Percentiles rank a stretch among this genome's conserved stretches.
phyloP scores from a whole-genome alignment of 2,329 filamentous ascomycete genomes.

The Aspergillus sp. region DNA sequence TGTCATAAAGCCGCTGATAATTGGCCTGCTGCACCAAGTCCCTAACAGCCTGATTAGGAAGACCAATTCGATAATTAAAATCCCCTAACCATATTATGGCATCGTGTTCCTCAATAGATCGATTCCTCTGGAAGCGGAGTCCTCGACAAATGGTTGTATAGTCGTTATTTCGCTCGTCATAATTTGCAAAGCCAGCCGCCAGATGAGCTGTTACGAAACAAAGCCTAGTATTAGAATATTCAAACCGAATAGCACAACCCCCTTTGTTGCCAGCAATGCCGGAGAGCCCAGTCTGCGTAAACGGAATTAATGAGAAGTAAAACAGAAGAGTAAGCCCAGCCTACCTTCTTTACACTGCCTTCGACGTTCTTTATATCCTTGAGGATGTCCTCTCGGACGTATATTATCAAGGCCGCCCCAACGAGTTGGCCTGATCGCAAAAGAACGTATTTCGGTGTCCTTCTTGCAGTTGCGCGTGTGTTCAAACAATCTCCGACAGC shows the following conservation, averaged over 20 bases:
- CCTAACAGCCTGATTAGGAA: slow-evolving; percentile 75
- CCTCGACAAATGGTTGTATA: slow-evolving; percentile 87
- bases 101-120: slow-evolving; percentile 87
- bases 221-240: slow-evolving; percentile 87
- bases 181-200: slow-evolving; percentile 93
- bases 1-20: slow-evolving; percentile 78
- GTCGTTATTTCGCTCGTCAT: slow-evolving; percentile 92
- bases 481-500: slow-evolving; percentile 80
- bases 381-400: slow-evolving; percentile 76
- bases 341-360: slow-evolving; percentile 83
- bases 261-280: slow-evolving; percentile 98
- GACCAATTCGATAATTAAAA: slow-evolving; percentile 95
- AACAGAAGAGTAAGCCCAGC: slow-evolving; percentile 31
- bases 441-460: slow-evolving; percentile 79
- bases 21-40: slow-evolving; percentile 71
- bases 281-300: slow-evolving; percentile 71
- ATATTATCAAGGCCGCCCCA: slow-evolving; percentile 87
- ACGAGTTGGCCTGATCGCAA: slow-evolving; percentile 91
- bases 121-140: slow-evolving; percentile 84
- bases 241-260: slow-evolving; percentile 91
- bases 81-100: slow-evolving; percentile 94
- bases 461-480: slow-evolving; percentile 61
- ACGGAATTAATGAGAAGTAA: not conserved
- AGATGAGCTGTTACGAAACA: slow-evolving; percentile 97
- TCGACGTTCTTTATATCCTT: slow-evolving; percentile 93